phyloP scores from a whole-genome alignment of 805 yeast genomes.

The Pichia cabralensis region DNA sequence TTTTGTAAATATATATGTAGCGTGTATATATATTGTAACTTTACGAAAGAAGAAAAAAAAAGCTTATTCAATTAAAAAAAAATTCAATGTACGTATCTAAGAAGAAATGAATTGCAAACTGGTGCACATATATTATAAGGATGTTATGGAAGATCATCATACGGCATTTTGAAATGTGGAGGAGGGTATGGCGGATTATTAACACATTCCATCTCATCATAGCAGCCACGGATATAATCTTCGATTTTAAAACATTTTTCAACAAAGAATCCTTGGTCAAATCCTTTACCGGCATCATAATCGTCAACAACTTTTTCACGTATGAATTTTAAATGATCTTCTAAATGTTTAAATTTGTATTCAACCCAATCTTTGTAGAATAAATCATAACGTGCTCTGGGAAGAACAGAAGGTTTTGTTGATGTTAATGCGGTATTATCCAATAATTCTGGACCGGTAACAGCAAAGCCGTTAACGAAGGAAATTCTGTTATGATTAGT shows the following conservation, averaged over 20 bases:
- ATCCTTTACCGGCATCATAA: constrained; percentile 16
- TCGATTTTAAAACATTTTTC: constrained; percentile 23
- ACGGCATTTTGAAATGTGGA: constrained; percentile 18
- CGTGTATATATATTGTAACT: too few species aligned
- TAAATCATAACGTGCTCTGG: constrained; percentile 25
- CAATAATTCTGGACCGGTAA: constrained; percentile 18
- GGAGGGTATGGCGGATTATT: constrained; percentile 24
- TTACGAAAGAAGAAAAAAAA: not conserved
- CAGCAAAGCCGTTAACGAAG: constrained; percentile 25
- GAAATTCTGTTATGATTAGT: constrained; percentile 28
- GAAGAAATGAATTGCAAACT: too few species aligned
- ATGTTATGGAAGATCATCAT: constrained; percentile 10
- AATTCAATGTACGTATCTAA: too few species aligned
- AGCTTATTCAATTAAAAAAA: not conserved
- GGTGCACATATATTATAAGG: too few species aligned
- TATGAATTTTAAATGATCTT: constrained; percentile 17
- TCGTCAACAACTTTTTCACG: constrained; percentile 14
- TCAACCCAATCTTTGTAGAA: constrained; percentile 29
- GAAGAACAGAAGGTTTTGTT: constrained; percentile 27
- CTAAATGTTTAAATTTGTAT: constrained; percentile 23
- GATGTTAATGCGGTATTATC: constrained; percentile 28
- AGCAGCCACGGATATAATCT: constrained; percentile 20
- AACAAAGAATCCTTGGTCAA: constrained; percentile 22
- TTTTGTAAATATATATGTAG: too few species aligned
- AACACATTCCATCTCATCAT: constrained; percentile 27